Evolutionary conservation across 768 basidiomycete genomes (phyloP), one percentile per base, ranked within the genome.

Genomic region (Leccinum subtestaceum): DNA sequence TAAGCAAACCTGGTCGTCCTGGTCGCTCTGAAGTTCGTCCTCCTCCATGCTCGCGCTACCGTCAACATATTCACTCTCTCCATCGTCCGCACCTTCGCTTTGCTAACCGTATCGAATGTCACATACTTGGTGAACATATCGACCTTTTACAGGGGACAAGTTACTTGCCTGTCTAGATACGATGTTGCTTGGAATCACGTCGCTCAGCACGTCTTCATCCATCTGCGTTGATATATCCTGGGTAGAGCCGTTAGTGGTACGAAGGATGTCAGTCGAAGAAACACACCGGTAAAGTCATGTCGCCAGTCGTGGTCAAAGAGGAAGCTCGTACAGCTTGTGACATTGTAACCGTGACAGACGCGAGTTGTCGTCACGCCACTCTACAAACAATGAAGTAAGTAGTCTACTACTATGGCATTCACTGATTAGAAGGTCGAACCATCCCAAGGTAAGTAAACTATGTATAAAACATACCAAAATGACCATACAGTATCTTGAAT

Each of bases 141-240:
- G 53, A 63, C 10, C 13, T 25, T 19, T 17, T 15, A 27, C 32
- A 45, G 57, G 55, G 50, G 36, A 23, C 13, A 49, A 10, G 12
- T 27, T 40, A 71, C 80, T 58, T 67, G 89, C 93, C 78, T 92
- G 89, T 67, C 94, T 84, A 56, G 93, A 95, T 49, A 95, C 87
- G 62, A 95, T 93, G 70, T 93, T 92, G 71, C 88, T 90, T 2
- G 94, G 94, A 8, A 96, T 87, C 58, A 95, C 84, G 72, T 96
- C 94, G 67, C 90, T 92, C 60, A 97, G 81, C 52, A 93, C 87
- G 72, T 95, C 94, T 55, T 94, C 93, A 12, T 85, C 84, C 67
- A 76, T 77, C 9, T 60, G 65, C 1, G 21, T 55, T 21, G 58
- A 43, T 4, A 36, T 47, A 32, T 67, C 64, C 66, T 73, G 29